Conservation (phyloP, 345 rosid genomes). For the Populus deltoides region DNA sequence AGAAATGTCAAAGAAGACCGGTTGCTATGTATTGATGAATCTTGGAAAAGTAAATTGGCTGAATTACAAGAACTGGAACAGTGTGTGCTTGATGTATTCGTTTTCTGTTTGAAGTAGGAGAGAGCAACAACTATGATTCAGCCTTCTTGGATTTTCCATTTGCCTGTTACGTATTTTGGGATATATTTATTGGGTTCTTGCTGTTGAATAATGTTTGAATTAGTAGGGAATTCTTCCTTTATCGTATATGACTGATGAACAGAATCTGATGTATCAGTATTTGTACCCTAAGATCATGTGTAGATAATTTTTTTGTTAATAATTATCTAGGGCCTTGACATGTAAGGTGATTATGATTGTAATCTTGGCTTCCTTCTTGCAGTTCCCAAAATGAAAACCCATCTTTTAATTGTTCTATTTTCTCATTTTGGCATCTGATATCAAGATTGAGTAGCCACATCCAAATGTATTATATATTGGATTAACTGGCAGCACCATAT, state of each 20-base stretch:
- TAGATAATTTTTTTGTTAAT: not conserved
- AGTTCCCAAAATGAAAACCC: not conserved
- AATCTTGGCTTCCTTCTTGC: not conserved
- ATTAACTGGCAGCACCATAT: not conserved
- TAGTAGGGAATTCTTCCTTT: not conserved
- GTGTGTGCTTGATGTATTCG: no score
- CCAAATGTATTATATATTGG: not conserved
- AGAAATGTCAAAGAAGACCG: no score
- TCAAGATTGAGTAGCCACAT: not conserved
- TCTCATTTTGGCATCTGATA: not conserved
- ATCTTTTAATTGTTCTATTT: not conserved
- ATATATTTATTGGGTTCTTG: not conserved
- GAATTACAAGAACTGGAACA: no score
- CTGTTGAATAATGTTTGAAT: not conserved
- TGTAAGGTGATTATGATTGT: not conserved
- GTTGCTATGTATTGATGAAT: no score
- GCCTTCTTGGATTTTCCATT: not conserved
- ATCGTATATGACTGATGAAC: not conserved
- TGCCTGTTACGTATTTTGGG: not conserved
- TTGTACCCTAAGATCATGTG: not conserved
- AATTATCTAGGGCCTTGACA: not conserved
- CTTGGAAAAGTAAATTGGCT: no score
- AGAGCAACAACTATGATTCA: not conserved
- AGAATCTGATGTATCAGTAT: no score
- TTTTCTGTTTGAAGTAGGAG: no score